Percentiles rank a stretch among this genome's conserved stretches.
phyloP scores from a whole-genome alignment of 208 protist genomes.

The Lotmaria passim region DNA sequence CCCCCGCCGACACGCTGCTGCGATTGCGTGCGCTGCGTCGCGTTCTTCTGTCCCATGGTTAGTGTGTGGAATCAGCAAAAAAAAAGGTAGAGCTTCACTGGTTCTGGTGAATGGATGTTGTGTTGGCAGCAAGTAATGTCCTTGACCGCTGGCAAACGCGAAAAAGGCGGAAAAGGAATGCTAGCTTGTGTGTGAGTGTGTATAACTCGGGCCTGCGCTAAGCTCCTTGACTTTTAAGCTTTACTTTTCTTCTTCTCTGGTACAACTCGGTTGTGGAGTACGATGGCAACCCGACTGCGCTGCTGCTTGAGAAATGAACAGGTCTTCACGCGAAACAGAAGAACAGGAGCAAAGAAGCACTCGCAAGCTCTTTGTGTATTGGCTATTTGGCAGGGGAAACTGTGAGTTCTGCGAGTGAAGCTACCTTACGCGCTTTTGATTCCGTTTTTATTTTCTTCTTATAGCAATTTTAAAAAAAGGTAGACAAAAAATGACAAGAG shows the following conservation, averaged over 20 bases:
- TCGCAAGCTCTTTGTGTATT: too few species aligned
- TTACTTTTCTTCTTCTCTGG: neutral
- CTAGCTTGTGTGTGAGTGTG: too few species aligned
- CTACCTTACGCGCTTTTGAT: neutral
- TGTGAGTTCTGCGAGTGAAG: neutral
- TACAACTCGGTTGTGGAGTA: constrained; percentile 4
- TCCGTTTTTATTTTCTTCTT: neutral
- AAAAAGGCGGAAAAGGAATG: too few species aligned
- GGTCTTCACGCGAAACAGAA: too few species aligned
- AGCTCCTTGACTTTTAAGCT: neutral
- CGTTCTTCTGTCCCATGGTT: constrained; percentile 46
- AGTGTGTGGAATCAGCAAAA: neutral
- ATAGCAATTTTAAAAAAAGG: neutral
- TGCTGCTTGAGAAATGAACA: neutral
- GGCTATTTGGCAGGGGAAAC: too few species aligned
- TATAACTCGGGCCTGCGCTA: too few species aligned
- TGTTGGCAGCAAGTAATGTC: neutral
- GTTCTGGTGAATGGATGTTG: too few species aligned
- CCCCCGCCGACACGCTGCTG: constrained; percentile 25
- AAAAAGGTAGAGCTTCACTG: neutral
- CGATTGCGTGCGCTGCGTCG: constrained; percentile 28
- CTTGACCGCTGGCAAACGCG: too few species aligned
- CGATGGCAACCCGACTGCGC: neutral
- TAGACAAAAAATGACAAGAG: neutral
- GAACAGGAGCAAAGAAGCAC: too few species aligned